A percentile compares a stretch with the other conserved stretches of the same genome.
These are phyloP conservation scores for Aspergillus sp. DNA, from an alignment of 2,329 filamentous ascomycete genomes.

Conservation along the genomic window DNA sequence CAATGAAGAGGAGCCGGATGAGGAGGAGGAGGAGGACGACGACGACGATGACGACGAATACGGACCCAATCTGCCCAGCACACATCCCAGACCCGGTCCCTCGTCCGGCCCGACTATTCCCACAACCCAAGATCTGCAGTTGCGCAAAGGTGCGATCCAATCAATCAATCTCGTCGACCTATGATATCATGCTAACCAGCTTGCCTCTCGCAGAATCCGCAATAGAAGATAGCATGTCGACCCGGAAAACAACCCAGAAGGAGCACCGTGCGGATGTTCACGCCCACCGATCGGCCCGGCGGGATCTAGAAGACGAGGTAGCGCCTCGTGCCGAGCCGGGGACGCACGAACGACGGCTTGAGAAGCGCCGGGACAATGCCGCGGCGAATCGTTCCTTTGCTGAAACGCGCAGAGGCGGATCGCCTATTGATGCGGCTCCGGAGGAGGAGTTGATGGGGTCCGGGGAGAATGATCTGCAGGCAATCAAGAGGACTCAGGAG, in stretches of 20 bases:
- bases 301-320: slow-evolving; percentile 56
- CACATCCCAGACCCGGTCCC: slow-evolving; percentile 4
- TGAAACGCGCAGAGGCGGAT: slow-evolving; percentile 48
- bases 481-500: slow-evolving; percentile 57
- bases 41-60: slow-evolving; percentile 55
- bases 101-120: slow-evolving; percentile 54
- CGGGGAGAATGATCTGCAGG: slow-evolving; percentile 49
- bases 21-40: slow-evolving; percentile 26
- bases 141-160: slow-evolving; percentile 40
- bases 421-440: slow-evolving; percentile 54
- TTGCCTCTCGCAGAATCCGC: slow-evolving; percentile 27
- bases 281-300: slow-evolving; percentile 25
- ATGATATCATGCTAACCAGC: no score
- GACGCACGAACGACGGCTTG: slow-evolving; percentile 70
- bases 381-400: slow-evolving; percentile 64
- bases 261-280: slow-evolving; percentile 45
- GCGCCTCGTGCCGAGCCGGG: slow-evolving; percentile 74
- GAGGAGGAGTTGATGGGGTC: slow-evolving; percentile 68
- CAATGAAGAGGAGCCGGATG: slow-evolving; percentile 3
- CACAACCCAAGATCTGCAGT: slow-evolving; percentile 61
- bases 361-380: slow-evolving; percentile 69
- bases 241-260: slow-evolving; percentile 19
- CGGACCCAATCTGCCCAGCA: slow-evolving; percentile 43
- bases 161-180: no score
- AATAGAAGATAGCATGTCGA: slow-evolving; percentile 19